Evolutionary conservation across 495 filamentous ascomycete genomes (phyloP).

Genomic region (Trichocladium uniseriatum): DNA sequence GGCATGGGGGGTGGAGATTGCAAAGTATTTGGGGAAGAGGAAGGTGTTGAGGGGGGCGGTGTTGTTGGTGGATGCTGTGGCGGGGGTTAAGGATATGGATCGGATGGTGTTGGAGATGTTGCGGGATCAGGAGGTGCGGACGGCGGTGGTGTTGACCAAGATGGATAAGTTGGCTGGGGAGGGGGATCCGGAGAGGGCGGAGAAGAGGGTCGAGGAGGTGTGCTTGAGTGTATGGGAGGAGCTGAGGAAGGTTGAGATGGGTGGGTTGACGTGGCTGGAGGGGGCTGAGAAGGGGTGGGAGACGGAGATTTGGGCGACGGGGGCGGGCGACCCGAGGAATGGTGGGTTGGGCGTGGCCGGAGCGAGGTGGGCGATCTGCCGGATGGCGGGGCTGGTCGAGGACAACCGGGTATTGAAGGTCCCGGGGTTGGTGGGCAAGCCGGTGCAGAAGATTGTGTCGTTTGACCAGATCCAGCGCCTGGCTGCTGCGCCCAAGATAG

Average conservation of each 20-base stretch:
- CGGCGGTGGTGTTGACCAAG: slow-evolving; percentile 78
- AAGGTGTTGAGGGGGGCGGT: slow-evolving; percentile 74
- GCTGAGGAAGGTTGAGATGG: slow-evolving; percentile 26
- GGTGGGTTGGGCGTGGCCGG: slow-evolving; percentile 22
- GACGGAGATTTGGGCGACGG: slow-evolving; percentile 40
- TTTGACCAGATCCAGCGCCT: slow-evolving; percentile 24
- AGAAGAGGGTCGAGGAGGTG: slow-evolving; percentile 25
- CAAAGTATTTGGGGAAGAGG: slow-evolving; percentile 68
- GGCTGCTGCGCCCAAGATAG: background rate
- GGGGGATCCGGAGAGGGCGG: slow-evolving; percentile 10
- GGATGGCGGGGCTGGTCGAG: slow-evolving; percentile 30
- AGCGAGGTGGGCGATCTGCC: slow-evolving; percentile 32
- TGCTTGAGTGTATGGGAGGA: slow-evolving; percentile 31
- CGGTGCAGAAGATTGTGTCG: slow-evolving; percentile 14
- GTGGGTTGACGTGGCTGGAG: slow-evolving; percentile 20
- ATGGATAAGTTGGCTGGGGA: slow-evolving; percentile 48
- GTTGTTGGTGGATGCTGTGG: slow-evolving; percentile 68
- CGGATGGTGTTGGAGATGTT: slow-evolving; percentile 55
- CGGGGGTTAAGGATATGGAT: slow-evolving; percentile 73
- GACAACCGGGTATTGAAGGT: slow-evolving; percentile 15
- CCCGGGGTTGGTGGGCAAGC: background rate
- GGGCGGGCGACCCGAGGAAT: slow-evolving; percentile 30
- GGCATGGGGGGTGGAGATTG: slow-evolving; percentile 79
- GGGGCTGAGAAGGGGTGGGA: slow-evolving; percentile 34
- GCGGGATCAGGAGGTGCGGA: slow-evolving; percentile 51